Percentiles rank a stretch among this genome's conserved stretches.
phyloP scores from a whole-genome alignment of 176 grass and related monocot species.

The Oryza brachyantha region DNA sequence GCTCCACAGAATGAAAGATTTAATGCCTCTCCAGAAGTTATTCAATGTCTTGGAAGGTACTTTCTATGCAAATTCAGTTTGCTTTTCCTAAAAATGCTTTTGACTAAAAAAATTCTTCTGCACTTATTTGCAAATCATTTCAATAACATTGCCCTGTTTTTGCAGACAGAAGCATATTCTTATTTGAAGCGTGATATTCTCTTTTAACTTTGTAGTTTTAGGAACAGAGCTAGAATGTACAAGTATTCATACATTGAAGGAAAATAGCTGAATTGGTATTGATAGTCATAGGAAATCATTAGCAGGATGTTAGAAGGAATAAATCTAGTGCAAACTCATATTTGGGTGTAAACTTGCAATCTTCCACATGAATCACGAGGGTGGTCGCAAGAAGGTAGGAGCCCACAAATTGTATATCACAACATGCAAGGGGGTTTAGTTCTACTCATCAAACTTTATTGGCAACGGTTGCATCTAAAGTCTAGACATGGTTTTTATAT shows the following conservation, averaged over 20 bases:
- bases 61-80: slow-evolving; percentile 18
- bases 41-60: slow-evolving; percentile 96
- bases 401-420: not conserved
- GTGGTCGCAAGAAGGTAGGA: not conserved
- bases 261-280: slow-evolving; percentile 1
- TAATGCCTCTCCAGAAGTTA: slow-evolving; percentile 64
- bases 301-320: not conserved
- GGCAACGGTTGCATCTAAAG: not conserved
- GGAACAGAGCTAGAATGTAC: not conserved
- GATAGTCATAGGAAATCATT: not conserved
- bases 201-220: not conserved
- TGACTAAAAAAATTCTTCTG: not conserved
- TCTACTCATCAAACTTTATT: not conserved
- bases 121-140: slow-evolving; percentile 15
- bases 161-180: not conserved
- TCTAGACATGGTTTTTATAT: not conserved
- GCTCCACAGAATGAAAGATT: slow-evolving; percentile 82
- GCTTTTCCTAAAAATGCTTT: slow-evolving; percentile 23
- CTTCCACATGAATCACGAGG: not conserved
- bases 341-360: not conserved
- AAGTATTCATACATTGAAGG: not conserved
- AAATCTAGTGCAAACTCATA: not conserved
- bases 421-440: not conserved
- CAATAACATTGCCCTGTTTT: not conserved
- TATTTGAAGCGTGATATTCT: not conserved